Evolutionary conservation across 371 early-diverging fungal genomes (phyloP).

Genomic region (Mucor lusitanicus): DNA sequence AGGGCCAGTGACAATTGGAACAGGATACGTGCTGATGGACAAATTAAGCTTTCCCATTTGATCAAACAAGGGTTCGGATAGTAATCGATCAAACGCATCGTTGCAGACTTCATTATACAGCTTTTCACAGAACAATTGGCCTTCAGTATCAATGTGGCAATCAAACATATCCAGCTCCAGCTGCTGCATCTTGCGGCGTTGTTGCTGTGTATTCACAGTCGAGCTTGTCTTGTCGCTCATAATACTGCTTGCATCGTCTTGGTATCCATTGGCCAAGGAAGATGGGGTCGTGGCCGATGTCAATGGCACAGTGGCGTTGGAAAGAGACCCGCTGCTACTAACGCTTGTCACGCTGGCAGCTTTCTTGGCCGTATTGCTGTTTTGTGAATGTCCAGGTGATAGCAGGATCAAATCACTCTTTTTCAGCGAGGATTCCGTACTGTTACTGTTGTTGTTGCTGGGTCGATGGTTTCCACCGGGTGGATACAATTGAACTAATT

Average conservation of each 20-base stretch:
- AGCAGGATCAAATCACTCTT: conserved; percentile 1
- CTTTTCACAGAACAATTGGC: conserved; percentile 26
- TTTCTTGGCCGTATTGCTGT: neutral
- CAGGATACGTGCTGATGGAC: conserved; percentile 7
- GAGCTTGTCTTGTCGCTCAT: conserved; percentile 1
- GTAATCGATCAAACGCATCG: conserved; percentile 31
- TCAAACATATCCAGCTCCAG: conserved; percentile 17
- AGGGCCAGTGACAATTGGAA: conserved; percentile 12
- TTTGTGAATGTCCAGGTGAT: neutral
- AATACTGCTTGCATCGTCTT: conserved; percentile 10
- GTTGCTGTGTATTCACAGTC: conserved; percentile 6
- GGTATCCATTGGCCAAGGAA: neutral
- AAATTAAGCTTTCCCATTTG: conserved; percentile 31
- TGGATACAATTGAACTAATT: conserved; percentile 24
- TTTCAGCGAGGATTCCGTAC: neutral
- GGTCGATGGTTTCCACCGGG: conserved; percentile 5
- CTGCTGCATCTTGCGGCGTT: conserved; percentile 15
- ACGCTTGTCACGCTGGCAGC: conserved; percentile 4
- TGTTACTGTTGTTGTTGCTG: neutral
- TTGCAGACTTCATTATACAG: conserved; percentile 30
- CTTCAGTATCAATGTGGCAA: conserved; percentile 30
- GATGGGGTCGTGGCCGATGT: neutral
- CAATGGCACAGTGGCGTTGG: neutral
- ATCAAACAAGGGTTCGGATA: conserved; percentile 49
- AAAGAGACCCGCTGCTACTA: conserved; percentile 1